phyloP scores from a whole-genome alignment of 2,329 filamentous ascomycete genomes.

The Fusarium sp. region DNA sequence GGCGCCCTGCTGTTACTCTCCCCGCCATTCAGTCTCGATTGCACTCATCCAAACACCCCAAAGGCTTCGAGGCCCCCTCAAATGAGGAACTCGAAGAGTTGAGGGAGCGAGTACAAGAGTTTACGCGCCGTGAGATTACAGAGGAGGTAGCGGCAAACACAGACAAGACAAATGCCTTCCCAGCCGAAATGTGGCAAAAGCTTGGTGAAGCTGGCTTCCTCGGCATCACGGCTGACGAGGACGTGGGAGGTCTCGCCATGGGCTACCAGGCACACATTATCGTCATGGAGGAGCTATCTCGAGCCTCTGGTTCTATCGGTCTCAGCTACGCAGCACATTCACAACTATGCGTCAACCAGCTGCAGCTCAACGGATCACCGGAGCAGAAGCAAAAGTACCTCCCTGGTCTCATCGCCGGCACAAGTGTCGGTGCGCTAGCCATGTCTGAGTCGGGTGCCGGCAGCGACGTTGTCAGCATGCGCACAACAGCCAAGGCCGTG shows the following conservation, averaged over 20 bases:
- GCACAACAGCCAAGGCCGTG: constrained; percentile 83
- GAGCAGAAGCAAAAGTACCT: constrained; percentile 87
- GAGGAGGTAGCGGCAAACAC: constrained; percentile 85
- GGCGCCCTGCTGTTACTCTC: constrained; percentile 51
- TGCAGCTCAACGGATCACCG: constrained; percentile 86
- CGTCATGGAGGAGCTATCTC: constrained; percentile 94
- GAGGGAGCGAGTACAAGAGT: constrained; percentile 88
- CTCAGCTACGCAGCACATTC: constrained; percentile 96
- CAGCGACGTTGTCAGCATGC: constrained; percentile 96
- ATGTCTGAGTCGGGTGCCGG: constrained; percentile 96
- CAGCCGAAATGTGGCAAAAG: constrained; percentile 92
- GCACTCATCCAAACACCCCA: constrained; percentile 72
- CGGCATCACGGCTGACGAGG: constrained; percentile 93
- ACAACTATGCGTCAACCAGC: constrained; percentile 96
- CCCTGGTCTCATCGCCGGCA: constrained; percentile 84
- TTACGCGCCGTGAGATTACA: constrained; percentile 88
- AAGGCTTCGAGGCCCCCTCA: constrained; percentile 77
- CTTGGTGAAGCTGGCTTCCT: constrained; percentile 92
- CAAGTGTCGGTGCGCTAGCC: constrained; percentile 87
- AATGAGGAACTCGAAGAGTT: constrained; percentile 83
- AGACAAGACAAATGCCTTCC: constrained; percentile 91
- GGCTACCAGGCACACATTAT: constrained; percentile 97
- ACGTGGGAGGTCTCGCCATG: constrained; percentile 89
- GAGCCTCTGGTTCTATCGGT: constrained; percentile 86
- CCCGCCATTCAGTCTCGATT: constrained; percentile 57